Evolutionary conservation across 129 eudicot genomes (phyloP).

Genomic region (Lactuca sativa): DNA sequence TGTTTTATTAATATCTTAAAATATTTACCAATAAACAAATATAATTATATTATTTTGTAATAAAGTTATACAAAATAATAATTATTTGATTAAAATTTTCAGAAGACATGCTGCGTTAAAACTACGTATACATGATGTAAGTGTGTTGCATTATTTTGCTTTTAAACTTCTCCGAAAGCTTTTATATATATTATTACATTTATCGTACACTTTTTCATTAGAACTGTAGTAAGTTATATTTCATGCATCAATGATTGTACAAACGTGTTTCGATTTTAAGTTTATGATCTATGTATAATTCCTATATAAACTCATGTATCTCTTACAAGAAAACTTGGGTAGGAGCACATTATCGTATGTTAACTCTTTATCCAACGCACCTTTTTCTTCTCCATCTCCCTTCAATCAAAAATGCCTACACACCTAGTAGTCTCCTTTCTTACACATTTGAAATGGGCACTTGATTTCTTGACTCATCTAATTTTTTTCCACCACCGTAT

Average conservation of each 20-base stretch:
- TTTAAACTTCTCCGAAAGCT: too few relatives aligned
- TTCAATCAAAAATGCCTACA: neutral
- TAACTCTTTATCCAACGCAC: neutral
- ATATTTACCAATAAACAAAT: neutral
- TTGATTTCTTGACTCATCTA: constrained; percentile 13
- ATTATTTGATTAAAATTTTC: too few relatives aligned
- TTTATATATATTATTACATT: too few relatives aligned
- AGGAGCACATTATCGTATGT: neutral
- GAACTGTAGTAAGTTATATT: neutral
- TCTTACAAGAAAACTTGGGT: neutral
- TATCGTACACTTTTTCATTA: neutral
- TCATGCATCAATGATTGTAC: neutral
- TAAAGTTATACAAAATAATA: too few relatives aligned
- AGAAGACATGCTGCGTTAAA: too few relatives aligned
- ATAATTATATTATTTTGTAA: too few relatives aligned
- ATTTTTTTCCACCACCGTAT: constrained; percentile 14
- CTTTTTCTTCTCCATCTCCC: neutral
- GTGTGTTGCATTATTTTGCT: neutral
- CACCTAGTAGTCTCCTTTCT: neutral
- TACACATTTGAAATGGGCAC: constrained; percentile 19
- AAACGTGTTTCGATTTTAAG: neutral
- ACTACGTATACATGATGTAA: neutral
- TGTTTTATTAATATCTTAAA: neutral
- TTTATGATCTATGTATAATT: neutral
- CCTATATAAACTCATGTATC: neutral